phyloP scores from a whole-genome alignment of 2,329 filamentous ascomycete genomes.

The Colletotrichum eremochloae region DNA sequence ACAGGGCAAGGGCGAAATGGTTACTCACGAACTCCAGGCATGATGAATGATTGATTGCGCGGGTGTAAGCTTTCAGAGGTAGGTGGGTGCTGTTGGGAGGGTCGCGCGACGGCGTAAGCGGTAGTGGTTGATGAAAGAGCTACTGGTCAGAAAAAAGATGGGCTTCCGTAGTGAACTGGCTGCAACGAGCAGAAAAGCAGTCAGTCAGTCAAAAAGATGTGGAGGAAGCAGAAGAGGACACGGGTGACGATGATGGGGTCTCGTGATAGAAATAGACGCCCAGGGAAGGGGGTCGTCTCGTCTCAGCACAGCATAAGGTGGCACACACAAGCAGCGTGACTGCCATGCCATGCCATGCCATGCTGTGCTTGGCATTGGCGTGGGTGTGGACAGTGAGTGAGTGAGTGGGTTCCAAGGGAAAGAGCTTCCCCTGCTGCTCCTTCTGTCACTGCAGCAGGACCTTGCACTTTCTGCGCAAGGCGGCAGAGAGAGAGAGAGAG shows the following conservation, averaged over 20 bases:
- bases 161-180: background rate
- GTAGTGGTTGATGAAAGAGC: background rate
- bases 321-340: constrained; percentile 28
- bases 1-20: background rate
- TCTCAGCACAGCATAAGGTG: constrained; percentile 32
- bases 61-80: background rate
- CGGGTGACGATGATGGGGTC: constrained; percentile 14
- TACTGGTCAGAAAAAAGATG: background rate
- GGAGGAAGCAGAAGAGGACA: constrained; percentile 1
- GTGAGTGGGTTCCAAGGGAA: constrained; percentile 6
- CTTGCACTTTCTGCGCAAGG: background rate
- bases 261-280: constrained; percentile 36
- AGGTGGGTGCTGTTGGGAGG: background rate
- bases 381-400: too few species aligned
- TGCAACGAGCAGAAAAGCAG: background rate
- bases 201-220: background rate
- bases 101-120: constrained; percentile 6
- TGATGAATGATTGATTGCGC: constrained; percentile 55
- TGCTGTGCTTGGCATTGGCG: too few species aligned
- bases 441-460: background rate
- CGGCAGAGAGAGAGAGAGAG: background rate
- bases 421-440: background rate
- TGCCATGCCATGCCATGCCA: background rate
- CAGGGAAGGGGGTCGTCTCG: constrained; percentile 26
- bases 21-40: constrained; percentile 67